Base-by-base conservation (phyloP, 164 flowering plant genomes). In the Dillenia suffruticosa region DNA sequence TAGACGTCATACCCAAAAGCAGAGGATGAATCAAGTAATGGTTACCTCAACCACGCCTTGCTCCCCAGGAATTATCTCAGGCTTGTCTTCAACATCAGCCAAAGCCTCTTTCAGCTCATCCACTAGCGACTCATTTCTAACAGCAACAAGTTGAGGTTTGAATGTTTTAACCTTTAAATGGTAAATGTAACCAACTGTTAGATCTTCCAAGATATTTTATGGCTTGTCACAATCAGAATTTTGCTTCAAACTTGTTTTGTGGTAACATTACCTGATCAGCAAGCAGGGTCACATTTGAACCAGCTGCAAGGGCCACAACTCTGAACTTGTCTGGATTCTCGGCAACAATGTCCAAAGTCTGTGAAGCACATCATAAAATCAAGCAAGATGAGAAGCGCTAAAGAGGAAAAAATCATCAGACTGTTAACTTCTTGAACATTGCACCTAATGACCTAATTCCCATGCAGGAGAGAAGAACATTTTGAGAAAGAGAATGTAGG, bases 271-370 rank as follows among this genome's bases (percentile, higher is more conserved):
- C 99, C 96, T 94, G 99, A 59, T 94, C 99, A 50, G 94, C 96
- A 65, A 94, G 99, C 71, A 94, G 96, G 59, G 99, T 81, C 61
- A 94, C 85, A 74, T 94, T 94, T 12, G 99, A 94, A 70, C 99
- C 97, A 62, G 99, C 99, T 54, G 99, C 99, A 46, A 94, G 81
- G 10, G 96, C 99, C 62, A 94, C 97, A 67, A 94, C 77, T 75
- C 77, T 83, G 76, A 94, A 91, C 63, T 94, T 94, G 15, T 89
- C 89, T 16, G 96, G 96, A 71, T 94, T 89, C 70, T 94, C 99
- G 2, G 95, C 96, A 59, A 94, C 96, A 54, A 94, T 91, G 75
- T 91, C 97, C 77, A 94, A 63, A 55, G 99, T 94, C 99, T 94
- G 85, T 13, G 71, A 68, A 78, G 46, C 43, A 68, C 13, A 15